Evolutionary conservation across 352 stramenopile genomes (phyloP), one percentile per base, ranked within the genome.

Genomic region (Thraustotheca clavata): DNA sequence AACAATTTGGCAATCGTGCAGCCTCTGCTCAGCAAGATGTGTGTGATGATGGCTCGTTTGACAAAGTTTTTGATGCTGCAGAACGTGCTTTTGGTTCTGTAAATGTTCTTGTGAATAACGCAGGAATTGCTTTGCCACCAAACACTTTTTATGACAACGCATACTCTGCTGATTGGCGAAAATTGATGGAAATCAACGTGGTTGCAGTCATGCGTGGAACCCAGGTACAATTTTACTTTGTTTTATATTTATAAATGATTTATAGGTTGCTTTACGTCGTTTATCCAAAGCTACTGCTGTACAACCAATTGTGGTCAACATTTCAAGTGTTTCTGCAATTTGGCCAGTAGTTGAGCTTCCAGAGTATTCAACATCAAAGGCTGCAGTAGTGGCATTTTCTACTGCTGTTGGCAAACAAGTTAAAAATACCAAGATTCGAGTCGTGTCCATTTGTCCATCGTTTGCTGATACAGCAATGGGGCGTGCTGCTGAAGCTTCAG

Each of bases 101-200:
- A 11, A 91, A 91, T 67, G 39, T 89, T 48, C 73, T 91, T 31
- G 79, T 82, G 1, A 91, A 91, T 70, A 91, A 91, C 65, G 82
- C 82, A 2, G 82, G 82, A 16, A 88, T 91, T 33, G 77, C 76
- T 1, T 76, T 79, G 3, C 43, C 73, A 62, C 85, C 35, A 83
- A 69, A 66, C 61, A 35, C 1, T 32, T 48, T 68, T 29, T 66
- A 74, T 41, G 68, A 77, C 9, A 73, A 77, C 35, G 47, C 70
- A 31, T 61, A 72, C 11, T 9, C 43, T 7, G 43, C 11, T 3
- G 43, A 11, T 34, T 91, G 83, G 80, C 77, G 88, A 60, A 55
- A 59, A 12, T 79, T 91, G 26, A 70, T 89, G 24, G 69, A 76
- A 35, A 89, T 91, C 26, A 80, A 89, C 60, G 62, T 91, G n/a